These are phyloP conservation scores for Drechslera avenae DNA, from an alignment of 2,329 filamentous ascomycete genomes.

Conservation along the genomic window DNA sequence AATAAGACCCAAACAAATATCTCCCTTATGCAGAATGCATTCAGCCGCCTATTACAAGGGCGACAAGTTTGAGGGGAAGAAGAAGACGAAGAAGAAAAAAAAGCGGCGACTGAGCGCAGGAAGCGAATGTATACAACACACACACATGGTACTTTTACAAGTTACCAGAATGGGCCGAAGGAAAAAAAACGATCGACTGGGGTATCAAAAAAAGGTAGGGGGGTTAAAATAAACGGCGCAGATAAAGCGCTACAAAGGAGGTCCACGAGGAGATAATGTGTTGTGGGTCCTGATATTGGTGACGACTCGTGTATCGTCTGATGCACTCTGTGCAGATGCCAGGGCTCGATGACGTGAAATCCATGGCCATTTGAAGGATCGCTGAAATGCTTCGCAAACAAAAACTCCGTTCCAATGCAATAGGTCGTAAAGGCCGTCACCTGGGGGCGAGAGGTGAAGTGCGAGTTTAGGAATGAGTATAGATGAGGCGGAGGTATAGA, in stretches of 20 bases:
- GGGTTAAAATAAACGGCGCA: conserved; percentile 23
- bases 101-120: conserved; percentile 24
- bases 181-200: conserved; percentile 43
- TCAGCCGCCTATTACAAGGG: conserved; percentile 17
- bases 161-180: conserved; percentile 10
- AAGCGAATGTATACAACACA: conserved; percentile 37
- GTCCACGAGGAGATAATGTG: conserved; percentile 14
- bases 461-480: conserved; percentile 32
- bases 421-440: conserved; percentile 43
- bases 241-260: conserved; percentile 16
- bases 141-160: conserved; percentile 23
- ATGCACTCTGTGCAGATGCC: conserved; percentile 23
- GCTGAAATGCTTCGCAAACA: conserved; percentile 45
- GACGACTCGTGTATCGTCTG: conserved; percentile 8
- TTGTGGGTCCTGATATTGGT: conserved; percentile 15
- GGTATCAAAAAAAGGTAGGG: conserved; percentile 43
- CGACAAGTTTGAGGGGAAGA: conserved; percentile 14
- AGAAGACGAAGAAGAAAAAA: conserved; percentile 19
- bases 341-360: conserved; percentile 32
- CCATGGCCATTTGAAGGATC: conserved; percentile 22
- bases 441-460: conserved; percentile 23
- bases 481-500: conserved; percentile 16
- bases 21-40: conserved; percentile 21
- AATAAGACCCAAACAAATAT: not conserved
- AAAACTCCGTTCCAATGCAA: conserved; percentile 46